phyloP scores from a whole-genome alignment of 1,284 basidiomycete genomes.

The Ceratobasidium sp. region DNA sequence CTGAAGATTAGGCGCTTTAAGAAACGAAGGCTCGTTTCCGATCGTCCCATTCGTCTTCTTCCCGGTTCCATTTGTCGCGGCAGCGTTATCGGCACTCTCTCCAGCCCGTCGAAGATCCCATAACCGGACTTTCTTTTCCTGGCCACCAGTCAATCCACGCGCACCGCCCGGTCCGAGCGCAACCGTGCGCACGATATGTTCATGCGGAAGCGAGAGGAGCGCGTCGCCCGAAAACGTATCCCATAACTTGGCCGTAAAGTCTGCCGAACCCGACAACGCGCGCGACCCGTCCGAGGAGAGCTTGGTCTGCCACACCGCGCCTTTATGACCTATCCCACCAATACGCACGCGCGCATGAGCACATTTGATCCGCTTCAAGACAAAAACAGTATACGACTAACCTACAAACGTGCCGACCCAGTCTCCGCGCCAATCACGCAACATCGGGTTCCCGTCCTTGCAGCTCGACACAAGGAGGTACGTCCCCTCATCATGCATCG shows the following conservation, averaged over 20 bases:
- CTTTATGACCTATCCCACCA: conserved; percentile 80
- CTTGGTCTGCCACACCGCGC: conserved; percentile 97
- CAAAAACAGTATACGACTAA: too few species aligned
- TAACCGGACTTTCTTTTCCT: conserved; percentile 97
- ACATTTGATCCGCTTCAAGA: too few species aligned
- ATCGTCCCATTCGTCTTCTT: conserved; percentile 62
- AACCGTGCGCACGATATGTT: conserved; percentile 97
- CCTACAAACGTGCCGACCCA: conserved; percentile 98
- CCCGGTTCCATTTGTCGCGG: conserved; percentile 55
- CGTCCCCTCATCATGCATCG: conserved; percentile 78
- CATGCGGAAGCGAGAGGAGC: conserved; percentile 94
- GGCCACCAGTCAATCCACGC: conserved; percentile 89
- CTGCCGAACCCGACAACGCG: conserved; percentile 94
- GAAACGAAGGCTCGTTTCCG: conserved; percentile 55
- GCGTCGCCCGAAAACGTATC: conserved; percentile 90
- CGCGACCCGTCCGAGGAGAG: conserved; percentile 87
- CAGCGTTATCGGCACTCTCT: conserved; percentile 71
- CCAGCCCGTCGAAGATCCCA: conserved; percentile 90
- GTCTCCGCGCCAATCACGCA: conserved; percentile 96
- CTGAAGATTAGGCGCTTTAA: conserved; percentile 45
- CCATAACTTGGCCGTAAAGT: conserved; percentile 99
- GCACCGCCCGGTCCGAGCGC: conserved; percentile 79
- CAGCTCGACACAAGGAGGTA: conserved; percentile 93
- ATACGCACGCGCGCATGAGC: too few species aligned
- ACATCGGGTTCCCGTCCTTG: conserved; percentile 97